phyloP scores from a whole-genome alignment of 345 rosid genomes.

The Eucalyptus pauciflora region DNA sequence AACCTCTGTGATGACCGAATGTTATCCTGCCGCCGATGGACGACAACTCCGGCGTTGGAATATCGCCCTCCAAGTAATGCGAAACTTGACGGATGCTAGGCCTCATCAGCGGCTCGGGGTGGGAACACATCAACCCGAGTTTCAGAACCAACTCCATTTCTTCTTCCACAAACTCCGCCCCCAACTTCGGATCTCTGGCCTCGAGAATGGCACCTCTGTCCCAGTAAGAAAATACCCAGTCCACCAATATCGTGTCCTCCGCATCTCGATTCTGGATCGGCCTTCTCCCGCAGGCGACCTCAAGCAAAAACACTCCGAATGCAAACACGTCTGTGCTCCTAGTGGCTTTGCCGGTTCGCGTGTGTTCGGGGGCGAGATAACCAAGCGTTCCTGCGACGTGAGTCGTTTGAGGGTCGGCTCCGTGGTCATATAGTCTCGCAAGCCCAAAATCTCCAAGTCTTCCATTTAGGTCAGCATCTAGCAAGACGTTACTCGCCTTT shows the following conservation, averaged over 20 bases:
- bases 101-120: conserved; percentile 6
- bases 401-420: conserved; percentile 22
- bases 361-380: conserved; percentile 37
- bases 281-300: conserved; percentile 40
- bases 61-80: background rate
- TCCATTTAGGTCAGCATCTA: conserved; percentile 23
- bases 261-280: conserved; percentile 2
- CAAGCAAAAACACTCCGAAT: conserved; percentile 38
- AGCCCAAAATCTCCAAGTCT: conserved; percentile 47
- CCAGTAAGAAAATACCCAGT: conserved; percentile 26
- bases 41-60: background rate
- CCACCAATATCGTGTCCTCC: conserved; percentile 14
- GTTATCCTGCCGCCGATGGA: conserved; percentile 5
- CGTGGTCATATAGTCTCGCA: conserved; percentile 27
- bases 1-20: conserved; percentile 19
- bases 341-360: conserved; percentile 22
- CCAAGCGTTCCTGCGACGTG: conserved; percentile 31
- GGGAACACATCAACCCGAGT: conserved; percentile 29
- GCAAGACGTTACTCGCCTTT: conserved; percentile 36
- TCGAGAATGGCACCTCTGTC: conserved; percentile 11
- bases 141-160: conserved; percentile 37
- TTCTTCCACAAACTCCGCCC: background rate
- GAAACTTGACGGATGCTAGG: conserved; percentile 21
- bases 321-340: conserved; percentile 27
- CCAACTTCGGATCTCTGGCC: conserved; percentile 24